Evolutionary conservation across 257 asterid species (phyloP), one percentile per base, ranked within the genome.

Genomic region (Leonotis leonurus): DNA sequence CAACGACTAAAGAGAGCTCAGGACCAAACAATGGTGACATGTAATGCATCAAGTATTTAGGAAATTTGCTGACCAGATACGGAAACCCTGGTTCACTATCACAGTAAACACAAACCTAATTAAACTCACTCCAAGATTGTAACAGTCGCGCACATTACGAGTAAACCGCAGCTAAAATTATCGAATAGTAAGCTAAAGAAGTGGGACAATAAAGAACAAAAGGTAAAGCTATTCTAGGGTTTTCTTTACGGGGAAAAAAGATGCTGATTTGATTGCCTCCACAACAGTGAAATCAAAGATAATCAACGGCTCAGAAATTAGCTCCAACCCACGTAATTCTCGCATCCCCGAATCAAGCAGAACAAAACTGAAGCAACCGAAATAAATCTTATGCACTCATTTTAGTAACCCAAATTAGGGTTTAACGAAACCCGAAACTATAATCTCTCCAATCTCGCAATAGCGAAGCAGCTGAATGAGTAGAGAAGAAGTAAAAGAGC

Each of bases 361-460:
- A 7, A 62, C 8, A 26, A 72, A 49, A 45, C n/a, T 14, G 24
- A 66, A 49, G 56, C 29, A 32, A 50, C n/a, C 39, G 2, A 60
- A 25, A 44, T n/a, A 7, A 65, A 67, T 66, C 60, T 44, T 7
- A 36, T 33, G 49, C 56, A 18, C 25, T 58, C 52, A 63, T 33
- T 33, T 33, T 33, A n/a, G n/a, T n/a, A n/a, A 27, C 55, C 32
- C 17, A 18, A 70, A 44, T 79, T 82, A 86, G 95, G 92, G 95
- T 84, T 86, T 76, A 11, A 4, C 36, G 24, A 30, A 44, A 66
- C n/a, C 20, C 26, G 40, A 44, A 45, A 16, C 50, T 35, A 51
- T 69, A 27, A 27, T 3, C 32, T 12, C 22, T 46, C 35, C 60
- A 29, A 56, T 48, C 64, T 35, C n/a, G 13, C 55, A 37, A 24